Base-by-base conservation (phyloP, 139 green algal genomes). In the Prasinococcaceae sp. region DNA sequence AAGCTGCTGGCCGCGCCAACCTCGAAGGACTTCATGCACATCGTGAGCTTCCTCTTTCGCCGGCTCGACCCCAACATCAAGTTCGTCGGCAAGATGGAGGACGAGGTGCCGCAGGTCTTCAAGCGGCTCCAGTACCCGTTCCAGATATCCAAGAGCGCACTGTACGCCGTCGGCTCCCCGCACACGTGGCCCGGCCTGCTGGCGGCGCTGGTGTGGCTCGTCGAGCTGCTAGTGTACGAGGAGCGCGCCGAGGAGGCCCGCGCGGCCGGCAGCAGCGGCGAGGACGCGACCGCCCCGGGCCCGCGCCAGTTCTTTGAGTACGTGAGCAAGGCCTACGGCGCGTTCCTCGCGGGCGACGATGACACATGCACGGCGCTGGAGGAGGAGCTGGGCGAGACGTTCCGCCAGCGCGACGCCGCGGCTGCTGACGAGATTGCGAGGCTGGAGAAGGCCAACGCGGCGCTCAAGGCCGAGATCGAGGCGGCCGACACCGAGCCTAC, bases 121-220 rank as follows among this genome's bases (percentile, higher is more conserved):
- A 94, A 94, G 72, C 77, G 83, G 24, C 69, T 95, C 17, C 69
- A 76, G 33, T 95, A 95, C 63, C 86, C 86, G 4, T 95, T 94
- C 53, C 65, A 75, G 30, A 88, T 95, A 67, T 79, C 55, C 68
- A 95, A 94, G 57, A 81, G 55, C 30, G 80, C 81, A 17, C 63
- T 95, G 42, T 87, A 82, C 47, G 81, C 86, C 1, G 85, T 95
- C 1, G 87, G 87, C 48, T 83, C 63, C 52, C 81, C 86, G 0
- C 83, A 95, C 70, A 92, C 86, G 2, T 95, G 86, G 86, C 86
- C 86, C 1, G 66, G 62, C 6, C 66, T 88, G 43, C 73, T 95
- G 24, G 84, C 84, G 22, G 81, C 86, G 0, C 58, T 95, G 14
- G 69, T 56, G 0, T 95, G 86, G 86, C 61, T 95, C 25, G 81